phyloP scores from a whole-genome alignment of 305 asterid species.

The Petunia hybrid region DNA sequence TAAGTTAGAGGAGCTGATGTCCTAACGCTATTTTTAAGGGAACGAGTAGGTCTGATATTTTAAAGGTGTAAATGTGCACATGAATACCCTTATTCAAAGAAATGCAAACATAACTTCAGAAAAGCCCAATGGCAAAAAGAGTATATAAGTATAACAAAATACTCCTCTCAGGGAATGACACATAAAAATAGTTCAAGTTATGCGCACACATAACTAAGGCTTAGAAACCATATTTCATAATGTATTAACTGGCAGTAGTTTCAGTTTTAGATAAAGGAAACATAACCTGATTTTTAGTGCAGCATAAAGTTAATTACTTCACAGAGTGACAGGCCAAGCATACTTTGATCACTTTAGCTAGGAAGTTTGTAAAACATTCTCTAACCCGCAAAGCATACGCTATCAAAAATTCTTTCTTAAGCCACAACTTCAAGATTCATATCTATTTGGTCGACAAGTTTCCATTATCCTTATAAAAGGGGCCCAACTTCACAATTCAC shows the following conservation, averaged over 20 bases:
- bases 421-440: neutral
- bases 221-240: neutral
- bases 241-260: neutral
- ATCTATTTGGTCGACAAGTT: neutral
- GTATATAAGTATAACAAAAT: neutral
- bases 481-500: neutral
- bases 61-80: neutral
- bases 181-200: neutral
- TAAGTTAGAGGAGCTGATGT: neutral
- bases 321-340: neutral
- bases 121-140: neutral
- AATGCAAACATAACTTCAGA: neutral
- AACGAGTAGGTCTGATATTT: neutral
- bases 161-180: neutral
- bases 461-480: neutral
- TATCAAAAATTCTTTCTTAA: neutral
- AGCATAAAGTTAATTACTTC: neutral
- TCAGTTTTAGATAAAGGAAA: neutral
- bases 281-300: neutral
- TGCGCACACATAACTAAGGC: neutral
- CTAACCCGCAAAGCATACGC: neutral
- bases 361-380: neutral
- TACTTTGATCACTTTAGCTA: neutral
- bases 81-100: slow-evolving; percentile 4
- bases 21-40: neutral